Conservation (phyloP, 345 rosid species). For the Eucalyptus sp. region DNA sequence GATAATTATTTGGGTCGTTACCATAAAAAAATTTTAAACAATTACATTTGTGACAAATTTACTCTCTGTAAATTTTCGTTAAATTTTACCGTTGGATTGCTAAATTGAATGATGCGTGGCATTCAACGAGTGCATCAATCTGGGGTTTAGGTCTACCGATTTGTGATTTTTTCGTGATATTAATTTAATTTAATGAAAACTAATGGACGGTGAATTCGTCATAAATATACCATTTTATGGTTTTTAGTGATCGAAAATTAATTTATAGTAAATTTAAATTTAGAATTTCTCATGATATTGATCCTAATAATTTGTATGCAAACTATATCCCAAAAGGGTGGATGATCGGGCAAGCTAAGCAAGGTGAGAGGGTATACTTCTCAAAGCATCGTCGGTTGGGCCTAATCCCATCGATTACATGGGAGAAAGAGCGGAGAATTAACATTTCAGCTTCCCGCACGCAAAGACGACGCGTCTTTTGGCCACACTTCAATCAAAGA, state of each 20-base stretch:
- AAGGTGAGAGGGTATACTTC: background rate
- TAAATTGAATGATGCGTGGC: no score
- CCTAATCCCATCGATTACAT: background rate
- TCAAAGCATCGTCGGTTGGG: background rate
- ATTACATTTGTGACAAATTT: no score
- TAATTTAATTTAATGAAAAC: no score
- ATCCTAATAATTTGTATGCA: background rate
- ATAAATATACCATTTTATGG: accelerated
- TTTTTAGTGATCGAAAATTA: no score
- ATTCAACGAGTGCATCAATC: accelerated
- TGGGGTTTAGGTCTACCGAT: accelerated
- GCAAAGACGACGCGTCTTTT: background rate
- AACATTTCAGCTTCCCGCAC: background rate
- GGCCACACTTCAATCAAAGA: background rate
- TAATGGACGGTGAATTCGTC: no score
- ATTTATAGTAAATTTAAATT: no score
- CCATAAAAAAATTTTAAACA: accelerated
- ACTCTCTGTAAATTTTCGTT: accelerated
- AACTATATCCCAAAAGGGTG: background rate
- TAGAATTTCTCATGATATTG: no score
- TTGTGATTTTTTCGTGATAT: no score
- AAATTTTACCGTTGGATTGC: no score
- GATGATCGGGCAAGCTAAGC: background rate
- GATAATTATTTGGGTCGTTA: background rate
- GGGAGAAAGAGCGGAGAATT: background rate